These are phyloP conservation scores for Castanea sativa DNA, from an alignment of 306 rosid genomes.

Conservation along the genomic window DNA sequence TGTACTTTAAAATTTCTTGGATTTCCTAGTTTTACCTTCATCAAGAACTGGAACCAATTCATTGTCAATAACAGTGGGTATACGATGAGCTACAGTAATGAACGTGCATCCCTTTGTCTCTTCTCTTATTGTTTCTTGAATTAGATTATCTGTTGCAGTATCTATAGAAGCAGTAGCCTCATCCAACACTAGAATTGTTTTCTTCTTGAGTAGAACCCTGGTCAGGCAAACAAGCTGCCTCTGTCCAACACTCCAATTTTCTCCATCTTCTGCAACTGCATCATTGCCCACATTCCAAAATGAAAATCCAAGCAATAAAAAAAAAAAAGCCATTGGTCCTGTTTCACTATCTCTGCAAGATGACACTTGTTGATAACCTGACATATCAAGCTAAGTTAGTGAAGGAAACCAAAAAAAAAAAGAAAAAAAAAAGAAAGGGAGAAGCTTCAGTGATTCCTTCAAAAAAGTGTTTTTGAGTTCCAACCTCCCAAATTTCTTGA, in stretches of 20 bases:
- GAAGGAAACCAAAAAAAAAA: background rate
- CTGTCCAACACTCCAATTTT: slow-evolving; percentile 95
- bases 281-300: slow-evolving; percentile 2
- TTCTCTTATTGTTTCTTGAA: slow-evolving; percentile 74
- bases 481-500: slow-evolving; percentile 76
- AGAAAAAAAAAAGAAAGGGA: background rate
- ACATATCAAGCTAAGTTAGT: slow-evolving; percentile 5
- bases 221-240: slow-evolving; percentile 93
- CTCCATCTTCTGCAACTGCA: slow-evolving; percentile 91
- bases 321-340: slow-evolving; percentile 43
- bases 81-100: slow-evolving; percentile 83
- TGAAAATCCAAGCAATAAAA: background rate
- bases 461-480: slow-evolving; percentile 8
- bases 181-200: slow-evolving; percentile 73
- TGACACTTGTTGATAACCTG: slow-evolving; percentile 81
- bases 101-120: slow-evolving; percentile 79
- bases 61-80: slow-evolving; percentile 78
- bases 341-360: slow-evolving; percentile 58
- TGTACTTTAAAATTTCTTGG: background rate
- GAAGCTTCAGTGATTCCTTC: background rate
- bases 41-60: slow-evolving; percentile 82
- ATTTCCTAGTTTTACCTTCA: slow-evolving; percentile 51
- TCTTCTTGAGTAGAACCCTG: slow-evolving; percentile 70
- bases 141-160: slow-evolving; percentile 67
- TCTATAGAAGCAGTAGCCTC: slow-evolving; percentile 98